Evolutionary conservation across 441 rosid genomes (phyloP).

Genomic region (Jatropha multifida): DNA sequence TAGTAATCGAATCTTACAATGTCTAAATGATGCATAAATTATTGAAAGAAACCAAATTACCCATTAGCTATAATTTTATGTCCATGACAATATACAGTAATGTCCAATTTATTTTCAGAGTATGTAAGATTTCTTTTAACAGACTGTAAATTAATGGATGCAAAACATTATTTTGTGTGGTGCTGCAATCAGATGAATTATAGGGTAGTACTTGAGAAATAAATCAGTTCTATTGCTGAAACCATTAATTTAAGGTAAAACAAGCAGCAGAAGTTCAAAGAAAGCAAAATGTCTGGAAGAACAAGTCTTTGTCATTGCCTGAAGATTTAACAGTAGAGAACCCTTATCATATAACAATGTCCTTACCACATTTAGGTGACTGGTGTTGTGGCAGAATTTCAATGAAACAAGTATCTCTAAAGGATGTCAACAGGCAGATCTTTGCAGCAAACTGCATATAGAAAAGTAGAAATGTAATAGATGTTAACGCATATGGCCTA

Average conservation of each 20-base stretch:
- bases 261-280: not conserved
- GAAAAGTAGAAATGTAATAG: constrained; percentile 21
- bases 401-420: constrained; percentile 89
- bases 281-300: not conserved
- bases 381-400: constrained; percentile 70
- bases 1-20: not conserved
- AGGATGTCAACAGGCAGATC: constrained; percentile 91
- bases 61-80: not conserved
- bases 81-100: not conserved
- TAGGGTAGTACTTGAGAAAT: not conserved
- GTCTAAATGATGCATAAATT: not conserved
- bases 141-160: not conserved
- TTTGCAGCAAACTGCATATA: constrained; percentile 78
- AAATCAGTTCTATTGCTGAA: not conserved
- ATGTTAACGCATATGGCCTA: not conserved
- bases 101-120: not conserved
- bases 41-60: not conserved
- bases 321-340: not conserved
- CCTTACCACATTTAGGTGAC: constrained; percentile 74
- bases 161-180: not conserved
- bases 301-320: not conserved
- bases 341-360: not conserved
- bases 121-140: not conserved
- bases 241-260: not conserved
- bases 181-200: not conserved